phyloP scores from a whole-genome alignment of 2,329 filamentous ascomycete genomes.

The Lanzia echinophila region DNA sequence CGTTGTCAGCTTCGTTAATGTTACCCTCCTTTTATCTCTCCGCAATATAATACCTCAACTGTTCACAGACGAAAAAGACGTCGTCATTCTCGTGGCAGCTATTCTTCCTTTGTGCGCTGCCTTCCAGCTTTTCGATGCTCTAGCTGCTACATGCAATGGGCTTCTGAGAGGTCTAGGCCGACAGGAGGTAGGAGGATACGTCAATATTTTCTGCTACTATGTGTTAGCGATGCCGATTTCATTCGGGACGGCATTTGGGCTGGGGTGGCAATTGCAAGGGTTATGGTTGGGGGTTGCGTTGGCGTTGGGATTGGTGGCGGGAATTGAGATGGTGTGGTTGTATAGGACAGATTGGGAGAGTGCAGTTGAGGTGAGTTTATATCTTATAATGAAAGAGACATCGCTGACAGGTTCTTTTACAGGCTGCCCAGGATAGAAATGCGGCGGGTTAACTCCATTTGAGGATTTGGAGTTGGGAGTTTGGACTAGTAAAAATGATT shows the following conservation, averaged over 20 bases:
- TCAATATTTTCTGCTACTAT: conserved; percentile 84
- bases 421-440: conserved; percentile 51
- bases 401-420: background rate
- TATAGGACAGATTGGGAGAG: conserved; percentile 47
- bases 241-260: conserved; percentile 68
- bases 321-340: conserved; percentile 51
- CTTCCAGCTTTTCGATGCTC: conserved; percentile 83
- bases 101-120: conserved; percentile 76
- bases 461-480: no score
- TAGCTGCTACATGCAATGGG: conserved; percentile 75
- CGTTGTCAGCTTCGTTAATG: conserved; percentile 72
- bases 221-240: conserved; percentile 77
- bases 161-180: conserved; percentile 80
- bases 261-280: conserved; percentile 70
- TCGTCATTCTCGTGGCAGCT: conserved; percentile 59
- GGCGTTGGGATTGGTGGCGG: conserved; percentile 45
- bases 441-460: conserved; percentile 26
- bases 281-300: conserved; percentile 76
- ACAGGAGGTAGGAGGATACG: conserved; percentile 84
- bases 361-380: conserved; percentile 42
- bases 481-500: no score
- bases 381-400: background rate
- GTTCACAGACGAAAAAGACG: conserved; percentile 67
- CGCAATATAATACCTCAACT: conserved; percentile 69
- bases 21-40: conserved; percentile 60